Evolutionary conservation across 2,329 filamentous ascomycete species (phyloP), one percentile per base, ranked within the genome.

Genomic region (Nannizziopsis arthrosporioides): DNA sequence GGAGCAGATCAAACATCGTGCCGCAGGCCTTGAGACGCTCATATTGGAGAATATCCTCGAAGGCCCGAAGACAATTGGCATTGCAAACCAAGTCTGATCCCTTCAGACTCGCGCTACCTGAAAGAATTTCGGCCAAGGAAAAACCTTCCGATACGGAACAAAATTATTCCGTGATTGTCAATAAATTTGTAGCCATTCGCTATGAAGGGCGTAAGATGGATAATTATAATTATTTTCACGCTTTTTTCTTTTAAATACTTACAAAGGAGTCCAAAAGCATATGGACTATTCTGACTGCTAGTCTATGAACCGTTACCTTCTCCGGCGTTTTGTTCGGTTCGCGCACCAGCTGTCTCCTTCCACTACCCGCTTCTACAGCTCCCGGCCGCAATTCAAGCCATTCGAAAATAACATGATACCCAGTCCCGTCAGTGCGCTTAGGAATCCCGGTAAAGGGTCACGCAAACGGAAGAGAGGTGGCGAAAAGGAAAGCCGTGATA

Each of bases 1-100:
- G 55, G 62, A 67, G 62, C 70, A 72, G 53, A 75, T 69, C 46
- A 75, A 62, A 60, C 73, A 76, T 66, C 68, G 66, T 53, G 69
- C 65, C 32, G 68, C 66, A 32, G 72, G 68, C 42, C 69, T 65
- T 57, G 67, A 61, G 62, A 73, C 59, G 59, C 68, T 74, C 73
- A 76, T 76, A 48, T 44, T 66, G 59, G 51, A 48, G 19, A 35
- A 11, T 41, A 22, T 12, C 3, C 8, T 37, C 43, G 14, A 2
- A 10, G 7, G 46, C 6, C 46, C 32, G 6, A 19, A 31, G 34
- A n/a, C 7, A 39, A 31, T 31, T 19, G 32, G 19, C 27, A 31
- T 17, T 19, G 11, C 15, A 31, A 8, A 27, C 7, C 22, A 7
- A 7, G 22, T 27, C 22, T 27, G 22, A 27, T 27, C 22, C n/a